Conservation (phyloP, 345 rosid genomes). For the Mercurialis annua region DNA sequence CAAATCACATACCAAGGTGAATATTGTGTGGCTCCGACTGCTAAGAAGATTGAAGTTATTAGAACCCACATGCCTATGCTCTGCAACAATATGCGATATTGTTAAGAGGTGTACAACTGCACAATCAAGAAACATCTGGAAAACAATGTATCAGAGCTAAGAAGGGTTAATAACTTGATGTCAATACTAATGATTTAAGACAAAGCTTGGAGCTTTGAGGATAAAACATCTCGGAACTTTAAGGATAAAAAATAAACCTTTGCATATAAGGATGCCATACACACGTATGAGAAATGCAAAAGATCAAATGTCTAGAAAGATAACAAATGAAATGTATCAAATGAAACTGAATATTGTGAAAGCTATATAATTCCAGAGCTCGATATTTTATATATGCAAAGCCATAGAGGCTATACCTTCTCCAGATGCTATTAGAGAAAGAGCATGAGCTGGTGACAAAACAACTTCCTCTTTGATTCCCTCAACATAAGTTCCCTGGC, state of each 20-base stretch:
- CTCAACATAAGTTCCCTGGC: slow-evolving; percentile 82
- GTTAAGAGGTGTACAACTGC: slow-evolving; percentile 15
- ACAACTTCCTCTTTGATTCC: slow-evolving; percentile 97
- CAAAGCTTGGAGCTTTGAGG: neutral
- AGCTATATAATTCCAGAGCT: neutral
- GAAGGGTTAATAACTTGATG: neutral
- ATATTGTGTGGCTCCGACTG: slow-evolving; percentile 97
- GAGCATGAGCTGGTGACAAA: slow-evolving; percentile 93
- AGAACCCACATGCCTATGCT: slow-evolving; percentile 91
- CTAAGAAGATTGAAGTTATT: slow-evolving; percentile 90
- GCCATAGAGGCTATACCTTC: slow-evolving; percentile 53
- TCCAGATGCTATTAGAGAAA: slow-evolving; percentile 93
- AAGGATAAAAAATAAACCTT: slow-evolving; percentile 1
- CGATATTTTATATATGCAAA: neutral
- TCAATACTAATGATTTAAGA: neutral
- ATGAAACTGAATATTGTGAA: neutral
- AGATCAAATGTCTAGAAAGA: slow-evolving; percentile 7
- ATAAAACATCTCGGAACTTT: slow-evolving; percentile 14
- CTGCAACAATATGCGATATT: slow-evolving; percentile 41
- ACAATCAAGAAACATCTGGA: slow-evolving; percentile 10
- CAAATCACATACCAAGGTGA: slow-evolving; percentile 56
- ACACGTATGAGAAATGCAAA: neutral
- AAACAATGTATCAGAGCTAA: slow-evolving; percentile 7
- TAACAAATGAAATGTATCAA: neutral
- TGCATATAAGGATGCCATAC: neutral